These are phyloP conservation scores for Penicillium verhagenii DNA, from an alignment of 495 filamentous ascomycete genomes.

Conservation along the genomic window DNA sequence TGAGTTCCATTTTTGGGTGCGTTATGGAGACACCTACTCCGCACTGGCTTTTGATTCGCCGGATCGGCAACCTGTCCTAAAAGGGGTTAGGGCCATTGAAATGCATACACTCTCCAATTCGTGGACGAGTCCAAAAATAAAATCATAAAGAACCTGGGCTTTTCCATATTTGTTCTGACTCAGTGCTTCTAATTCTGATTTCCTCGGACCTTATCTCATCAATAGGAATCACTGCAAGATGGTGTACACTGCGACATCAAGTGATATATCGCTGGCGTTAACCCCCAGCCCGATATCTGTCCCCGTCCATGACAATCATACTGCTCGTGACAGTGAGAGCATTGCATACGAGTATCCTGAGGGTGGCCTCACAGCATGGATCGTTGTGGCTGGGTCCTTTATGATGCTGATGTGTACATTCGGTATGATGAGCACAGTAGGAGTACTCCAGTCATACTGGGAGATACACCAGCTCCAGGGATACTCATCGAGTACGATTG, in stretches of 20 bases:
- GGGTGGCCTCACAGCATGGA: constrained; percentile 56
- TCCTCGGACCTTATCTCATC: too few species aligned
- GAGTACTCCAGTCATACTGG: constrained; percentile 60
- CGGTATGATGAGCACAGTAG: constrained; percentile 57
- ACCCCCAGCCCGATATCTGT: too few species aligned
- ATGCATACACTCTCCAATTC: too few species aligned
- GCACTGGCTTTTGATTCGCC: background rate
- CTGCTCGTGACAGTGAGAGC: too few species aligned
- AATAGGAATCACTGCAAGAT: too few species aligned
- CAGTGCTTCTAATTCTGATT: too few species aligned
- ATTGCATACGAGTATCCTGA: constrained; percentile 48
- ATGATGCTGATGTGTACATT: constrained; percentile 56
- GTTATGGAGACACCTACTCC: background rate
- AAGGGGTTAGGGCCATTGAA: background rate
- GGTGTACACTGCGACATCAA: too few species aligned
- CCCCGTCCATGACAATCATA: too few species aligned
- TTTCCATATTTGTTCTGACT: too few species aligned
- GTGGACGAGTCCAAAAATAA: too few species aligned
- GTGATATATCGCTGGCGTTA: too few species aligned
- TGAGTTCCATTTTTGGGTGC: background rate
- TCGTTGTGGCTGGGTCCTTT: constrained; percentile 61
- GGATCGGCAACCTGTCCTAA: background rate
- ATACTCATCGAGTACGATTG: constrained; percentile 52
- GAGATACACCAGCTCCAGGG: constrained; percentile 51
- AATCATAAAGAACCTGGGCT: too few species aligned